Evolutionary conservation across 345 rosid genomes (phyloP).

Genomic region (Lumnitzera littorea): DNA sequence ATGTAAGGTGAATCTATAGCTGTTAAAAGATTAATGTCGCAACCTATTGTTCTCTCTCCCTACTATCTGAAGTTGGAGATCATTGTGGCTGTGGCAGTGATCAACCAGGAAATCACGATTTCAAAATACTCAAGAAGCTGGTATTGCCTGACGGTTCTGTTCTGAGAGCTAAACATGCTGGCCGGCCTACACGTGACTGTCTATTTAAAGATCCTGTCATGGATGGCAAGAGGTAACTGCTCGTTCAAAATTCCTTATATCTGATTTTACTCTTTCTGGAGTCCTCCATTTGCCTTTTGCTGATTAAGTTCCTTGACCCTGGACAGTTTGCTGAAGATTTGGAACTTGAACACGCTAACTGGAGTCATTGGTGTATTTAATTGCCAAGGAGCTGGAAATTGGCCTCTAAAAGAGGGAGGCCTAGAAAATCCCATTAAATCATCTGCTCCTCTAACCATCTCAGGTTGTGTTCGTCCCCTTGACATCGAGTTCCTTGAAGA

Average conservation of each 20-base stretch:
- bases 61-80: conserved; percentile 2
- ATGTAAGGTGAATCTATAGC: conserved; percentile 32
- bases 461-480: conserved; percentile 29
- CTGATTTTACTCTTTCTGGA: neutral
- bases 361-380: conserved; percentile 59
- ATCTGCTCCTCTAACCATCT: conserved; percentile 16
- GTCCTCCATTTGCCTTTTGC: neutral
- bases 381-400: conserved; percentile 64
- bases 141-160: conserved; percentile 58
- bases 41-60: neutral
- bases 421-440: conserved; percentile 7
- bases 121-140: conserved; percentile 48
- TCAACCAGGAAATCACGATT: conserved; percentile 38
- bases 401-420: conserved; percentile 36
- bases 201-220: conserved; percentile 51
- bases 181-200: conserved; percentile 66
- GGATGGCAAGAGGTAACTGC: conserved; percentile 51
- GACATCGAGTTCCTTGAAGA: conserved; percentile 49
- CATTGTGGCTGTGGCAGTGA: conserved; percentile 17
- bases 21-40: neutral
- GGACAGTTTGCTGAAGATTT: conserved; percentile 54
- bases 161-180: conserved; percentile 53
- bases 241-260: neutral
- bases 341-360: conserved; percentile 58
- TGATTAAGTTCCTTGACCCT: neutral